Base-by-base conservation (phyloP, 1,284 basidiomycete genomes). In the Leccinum subrobustum region DNA sequence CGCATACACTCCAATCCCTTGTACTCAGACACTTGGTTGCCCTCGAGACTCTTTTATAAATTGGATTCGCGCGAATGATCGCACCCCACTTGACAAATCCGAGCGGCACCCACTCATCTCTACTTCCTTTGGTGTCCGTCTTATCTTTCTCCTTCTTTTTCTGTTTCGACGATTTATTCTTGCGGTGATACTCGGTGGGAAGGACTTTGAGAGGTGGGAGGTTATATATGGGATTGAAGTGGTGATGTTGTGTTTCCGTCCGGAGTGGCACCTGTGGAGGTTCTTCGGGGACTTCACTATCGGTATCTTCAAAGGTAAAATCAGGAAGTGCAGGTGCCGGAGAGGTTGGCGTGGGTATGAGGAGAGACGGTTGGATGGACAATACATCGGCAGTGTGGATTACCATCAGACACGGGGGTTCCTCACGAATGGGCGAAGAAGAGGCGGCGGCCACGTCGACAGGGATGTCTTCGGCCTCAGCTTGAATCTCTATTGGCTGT, bases 11-110 rank as follows among this genome's bases (percentile, higher is more conserved):
- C 92, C 92, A 94, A 62, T 94, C 91, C 44, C 81, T 81, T 12
- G 88, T 91, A 57, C 78, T 89, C 58, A 94, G 69, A 65, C 88
- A 92, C 71, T 94, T 94, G 3, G 82, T 80, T 9, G 90, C 83
- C 59, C 84, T 81, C 42, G 85, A 75, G 14, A 92, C 79, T 68
- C 81, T 85, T 71, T 81, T 86, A 75, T 85, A 83, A 20, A 91
- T 79, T 1, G 92, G 91, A 70, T 93, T 93, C 27, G 87, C 84
- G 59, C 80, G 81, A 48, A 93, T 73, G 14, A 81, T 78, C 0
- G 88, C 89, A 18, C 85, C 81, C 89, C 91, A 93, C 67, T 82
- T 84, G 62, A 82, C 83, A 52, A 91, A 75, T 48, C 91, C 90
- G 74, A 88, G 77, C 4, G 89, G 84, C 11, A 75, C 66, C 79